Evolutionary conservation across 495 filamentous ascomycete species (phyloP), one percentile per base, ranked within the genome.

Genomic region (Lophiotrema nucula): DNA sequence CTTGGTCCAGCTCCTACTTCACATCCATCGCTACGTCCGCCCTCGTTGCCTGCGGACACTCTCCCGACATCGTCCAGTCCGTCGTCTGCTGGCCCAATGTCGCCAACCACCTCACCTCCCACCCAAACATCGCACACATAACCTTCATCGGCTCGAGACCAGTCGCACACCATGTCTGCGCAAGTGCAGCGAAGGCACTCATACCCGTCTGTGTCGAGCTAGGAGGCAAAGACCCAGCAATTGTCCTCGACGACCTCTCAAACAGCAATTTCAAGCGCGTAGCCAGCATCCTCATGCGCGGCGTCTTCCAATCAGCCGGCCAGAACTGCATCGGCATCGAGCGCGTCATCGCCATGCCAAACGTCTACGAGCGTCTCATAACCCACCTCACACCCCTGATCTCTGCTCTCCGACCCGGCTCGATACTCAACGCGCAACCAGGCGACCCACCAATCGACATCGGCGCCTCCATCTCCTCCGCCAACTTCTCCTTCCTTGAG

Each of bases 291-390:
- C 80, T 97, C 58, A 82, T 97, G 76, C 85, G 95, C 47, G 93
- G 92, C 38, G 87, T 88, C 27, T 99, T 97, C 77, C 92, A 97
- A 71, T 89, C 91, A 52, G 84, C 92, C n/a, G 93, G 93, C 1
- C 93, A 99, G 69, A 99, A 99, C 74, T 99, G 93, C 73, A 90
- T 97, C 70, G 93, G 95, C 56, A 89, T 96, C 53, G 93, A 99
- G 74, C 87, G 93, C 37, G 85, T 97, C 70, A 83, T 99, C 66
- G 88, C 87, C 43, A 79, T 86, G 11, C 87, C 90, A 1, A 74
- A 74, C 18, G 77, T 84, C 39, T 97, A 97, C 77, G 71, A 84
- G 43, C 74, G 76, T 38, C 81, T 99, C 24, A 76, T 95, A 51
- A 65, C 76, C 13, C 77, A 87, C 52, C 82, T 99, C 44, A 76